phyloP scores from a whole-genome alignment of 805 yeast genomes.

The Kazachstania africana region DNA sequence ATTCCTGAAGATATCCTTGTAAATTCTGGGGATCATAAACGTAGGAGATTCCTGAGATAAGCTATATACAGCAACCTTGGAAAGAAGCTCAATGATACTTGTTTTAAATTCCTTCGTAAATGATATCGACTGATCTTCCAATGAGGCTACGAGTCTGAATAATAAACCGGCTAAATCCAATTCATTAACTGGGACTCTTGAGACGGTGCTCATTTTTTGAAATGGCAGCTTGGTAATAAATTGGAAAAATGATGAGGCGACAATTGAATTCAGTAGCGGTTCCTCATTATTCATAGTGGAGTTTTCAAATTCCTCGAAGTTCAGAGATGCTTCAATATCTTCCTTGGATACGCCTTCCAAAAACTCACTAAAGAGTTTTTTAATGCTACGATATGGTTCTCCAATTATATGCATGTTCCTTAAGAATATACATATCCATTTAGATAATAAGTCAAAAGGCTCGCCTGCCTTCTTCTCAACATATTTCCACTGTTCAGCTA shows the following conservation, averaged over 20 bases:
- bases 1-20: conserved; percentile 2
- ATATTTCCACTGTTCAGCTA: conserved; percentile 62
- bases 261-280: conserved; percentile 8
- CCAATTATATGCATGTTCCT: conserved; percentile 44
- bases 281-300: conserved; percentile 8
- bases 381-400: conserved; percentile 34
- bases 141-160: conserved; percentile 27
- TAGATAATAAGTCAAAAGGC: conserved; percentile 16
- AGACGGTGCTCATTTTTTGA: conserved; percentile 15
- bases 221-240: conserved; percentile 25
- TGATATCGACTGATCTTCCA: conserved; percentile 15
- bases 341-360: conserved; percentile 6
- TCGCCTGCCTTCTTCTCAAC: conserved; percentile 19
- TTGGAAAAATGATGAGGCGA: conserved; percentile 26
- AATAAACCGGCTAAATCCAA: conserved; percentile 39
- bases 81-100: conserved; percentile 28
- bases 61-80: conserved; percentile 35
- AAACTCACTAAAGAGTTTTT: conserved; percentile 2
- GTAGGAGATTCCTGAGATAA: conserved; percentile 4
- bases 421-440: conserved; percentile 42
- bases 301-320: conserved; percentile 12
- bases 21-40: conserved; percentile 2
- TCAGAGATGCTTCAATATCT: conserved; percentile 8
- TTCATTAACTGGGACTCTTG: conserved; percentile 33
- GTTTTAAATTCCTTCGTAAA: conserved; percentile 15